Conservation (phyloP, 305 asterid species). For the Fraxinus angustifolia region DNA sequence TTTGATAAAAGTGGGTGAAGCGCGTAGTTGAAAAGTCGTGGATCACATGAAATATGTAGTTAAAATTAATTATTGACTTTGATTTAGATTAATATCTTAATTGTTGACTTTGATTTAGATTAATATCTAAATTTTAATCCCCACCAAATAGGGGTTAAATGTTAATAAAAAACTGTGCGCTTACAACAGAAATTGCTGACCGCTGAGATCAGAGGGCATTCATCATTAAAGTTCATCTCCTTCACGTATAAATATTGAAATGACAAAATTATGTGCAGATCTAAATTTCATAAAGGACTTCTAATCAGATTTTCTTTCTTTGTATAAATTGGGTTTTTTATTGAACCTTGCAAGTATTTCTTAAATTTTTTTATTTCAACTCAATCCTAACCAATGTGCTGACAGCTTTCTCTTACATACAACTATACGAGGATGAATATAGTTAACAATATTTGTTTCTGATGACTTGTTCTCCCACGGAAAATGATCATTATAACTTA, state of each 20-base stretch:
- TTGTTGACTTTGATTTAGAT: too few species aligned
- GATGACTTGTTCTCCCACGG: not conserved
- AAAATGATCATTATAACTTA: constrained; percentile 3
- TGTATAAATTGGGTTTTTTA: not conserved
- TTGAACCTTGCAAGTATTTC: not conserved
- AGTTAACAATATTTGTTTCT: not conserved
- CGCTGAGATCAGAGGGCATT: not conserved
- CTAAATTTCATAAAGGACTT: not conserved
- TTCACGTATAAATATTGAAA: not conserved
- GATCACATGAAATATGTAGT: too few species aligned
- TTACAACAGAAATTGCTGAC: not conserved
- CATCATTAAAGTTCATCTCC: not conserved
- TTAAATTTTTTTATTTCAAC: not conserved
- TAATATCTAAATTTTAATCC: too few species aligned
- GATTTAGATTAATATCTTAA: too few species aligned
- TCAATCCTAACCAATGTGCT: not conserved
- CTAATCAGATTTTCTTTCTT: not conserved
- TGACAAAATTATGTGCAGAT: not conserved
- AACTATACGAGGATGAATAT: not conserved
- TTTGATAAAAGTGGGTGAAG: too few species aligned
- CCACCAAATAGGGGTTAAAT: not conserved
- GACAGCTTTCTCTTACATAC: not conserved
- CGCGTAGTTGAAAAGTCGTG: too few species aligned
- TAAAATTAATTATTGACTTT: too few species aligned
- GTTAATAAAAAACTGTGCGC: not conserved